phyloP scores from a whole-genome alignment of 805 yeast species.

The Candida nitratophila region DNA sequence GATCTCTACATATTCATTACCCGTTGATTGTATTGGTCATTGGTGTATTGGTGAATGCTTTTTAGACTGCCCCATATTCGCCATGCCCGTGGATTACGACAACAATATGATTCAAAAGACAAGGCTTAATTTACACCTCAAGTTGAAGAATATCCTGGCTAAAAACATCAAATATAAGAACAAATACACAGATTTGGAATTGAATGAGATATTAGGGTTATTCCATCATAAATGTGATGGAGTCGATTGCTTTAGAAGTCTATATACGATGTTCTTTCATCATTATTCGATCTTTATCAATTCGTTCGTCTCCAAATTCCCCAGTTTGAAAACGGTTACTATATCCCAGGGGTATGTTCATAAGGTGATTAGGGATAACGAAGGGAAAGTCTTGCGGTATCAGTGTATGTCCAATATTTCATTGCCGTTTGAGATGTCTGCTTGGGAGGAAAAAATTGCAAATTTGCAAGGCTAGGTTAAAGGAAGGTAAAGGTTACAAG shows the following conservation, averaged over 20 bases:
- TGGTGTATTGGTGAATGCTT: slow-evolving; percentile 2
- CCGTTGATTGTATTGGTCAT: neutral
- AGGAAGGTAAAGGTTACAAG: no score
- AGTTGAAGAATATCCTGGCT: neutral
- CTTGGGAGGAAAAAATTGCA: neutral
- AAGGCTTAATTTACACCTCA: slow-evolving; percentile 1
- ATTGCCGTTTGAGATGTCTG: neutral
- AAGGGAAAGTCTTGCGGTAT: neutral
- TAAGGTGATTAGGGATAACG: neutral
- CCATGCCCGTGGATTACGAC: neutral
- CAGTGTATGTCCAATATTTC: neutral
- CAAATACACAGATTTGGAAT: neutral
- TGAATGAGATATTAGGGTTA: neutral
- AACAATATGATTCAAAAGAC: neutral
- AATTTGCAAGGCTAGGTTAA: no score
- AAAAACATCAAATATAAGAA: slow-evolving; percentile 1
- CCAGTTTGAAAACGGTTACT: neutral
- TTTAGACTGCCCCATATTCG: neutral
- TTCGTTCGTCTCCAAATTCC: neutral
- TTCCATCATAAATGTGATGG: slow-evolving; percentile 2
- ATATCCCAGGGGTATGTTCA: neutral
- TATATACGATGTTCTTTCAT: neutral
- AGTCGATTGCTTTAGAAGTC: neutral
- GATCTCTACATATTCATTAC: neutral
- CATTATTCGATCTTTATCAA: neutral